These are phyloP conservation scores for Arachis monticola DNA, from an alignment of 331 rosid genomes.

Conservation along the genomic window DNA sequence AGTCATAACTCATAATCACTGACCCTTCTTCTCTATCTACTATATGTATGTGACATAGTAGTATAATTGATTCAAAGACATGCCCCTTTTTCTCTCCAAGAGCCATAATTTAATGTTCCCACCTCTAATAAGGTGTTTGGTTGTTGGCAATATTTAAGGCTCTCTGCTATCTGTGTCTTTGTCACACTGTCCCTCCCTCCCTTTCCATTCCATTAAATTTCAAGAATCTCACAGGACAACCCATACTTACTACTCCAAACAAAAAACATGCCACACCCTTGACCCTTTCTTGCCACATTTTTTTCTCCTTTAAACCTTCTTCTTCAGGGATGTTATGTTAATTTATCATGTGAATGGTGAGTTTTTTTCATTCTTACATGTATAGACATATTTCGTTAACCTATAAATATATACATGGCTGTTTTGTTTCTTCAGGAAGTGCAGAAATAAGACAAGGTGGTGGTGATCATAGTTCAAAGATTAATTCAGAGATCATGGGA, in stretches of 20 bases:
- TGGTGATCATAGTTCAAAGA: conserved; percentile 5
- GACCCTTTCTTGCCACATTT: conserved; percentile 38
- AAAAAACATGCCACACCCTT: conserved; percentile 35
- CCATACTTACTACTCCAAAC: conserved; percentile 38
- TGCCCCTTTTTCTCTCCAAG: conserved; percentile 34
- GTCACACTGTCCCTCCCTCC: conserved; percentile 34
- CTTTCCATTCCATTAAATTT: conserved; percentile 47
- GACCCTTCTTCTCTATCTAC: conserved; percentile 14
- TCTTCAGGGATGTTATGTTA: conserved; percentile 6
- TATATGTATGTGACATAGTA: neutral
- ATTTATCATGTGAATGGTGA: neutral
- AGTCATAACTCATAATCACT: neutral
- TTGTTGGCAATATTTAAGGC: conserved; percentile 63
- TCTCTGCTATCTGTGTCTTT: conserved; percentile 42
- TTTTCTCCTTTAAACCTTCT: conserved; percentile 28
- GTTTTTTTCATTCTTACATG: conserved; percentile 32
- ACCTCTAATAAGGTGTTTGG: conserved; percentile 58
- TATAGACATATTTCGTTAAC: conserved; percentile 20
- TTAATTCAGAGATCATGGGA: conserved; percentile 48
- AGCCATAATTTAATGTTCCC: conserved; percentile 56
- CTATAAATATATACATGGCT: too few species aligned
- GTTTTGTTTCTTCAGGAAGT: conserved; percentile 29
- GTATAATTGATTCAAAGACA: conserved; percentile 27
- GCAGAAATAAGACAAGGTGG: conserved; percentile 32
- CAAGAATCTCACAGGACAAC: conserved; percentile 53